Percentiles rank a stretch among this genome's conserved stretches.
phyloP scores from a whole-genome alignment of 2,329 filamentous ascomycete genomes.

The Nothophoma quercina region DNA sequence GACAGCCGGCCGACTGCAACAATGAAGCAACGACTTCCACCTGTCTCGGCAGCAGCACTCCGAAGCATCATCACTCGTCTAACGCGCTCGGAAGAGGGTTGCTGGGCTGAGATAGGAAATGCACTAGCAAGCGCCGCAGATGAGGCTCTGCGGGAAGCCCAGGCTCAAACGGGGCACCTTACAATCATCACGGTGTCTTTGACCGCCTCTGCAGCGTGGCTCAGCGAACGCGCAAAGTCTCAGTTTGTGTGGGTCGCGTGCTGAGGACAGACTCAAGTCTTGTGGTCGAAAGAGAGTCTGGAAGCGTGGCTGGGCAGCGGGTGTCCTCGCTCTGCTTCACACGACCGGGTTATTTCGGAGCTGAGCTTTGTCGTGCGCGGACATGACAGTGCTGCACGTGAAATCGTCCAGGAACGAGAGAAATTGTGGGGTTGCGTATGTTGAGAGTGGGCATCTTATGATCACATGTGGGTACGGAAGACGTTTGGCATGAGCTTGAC shows the following conservation, averaged over 20 bases:
- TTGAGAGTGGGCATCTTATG: conserved; percentile 15
- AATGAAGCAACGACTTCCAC: neutral
- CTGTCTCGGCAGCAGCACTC: conserved; percentile 4
- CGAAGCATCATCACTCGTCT: conserved; percentile 2
- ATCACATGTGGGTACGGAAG: neutral
- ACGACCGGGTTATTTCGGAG: conserved; percentile 16
- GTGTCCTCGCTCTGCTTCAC: conserved; percentile 9
- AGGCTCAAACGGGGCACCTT: conserved; percentile 11
- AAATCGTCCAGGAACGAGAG: conserved; percentile 2
- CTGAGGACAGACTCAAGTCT: conserved; percentile 3
- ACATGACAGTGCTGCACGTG: conserved; percentile 10
- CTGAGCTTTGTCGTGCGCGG: conserved; percentile 14
- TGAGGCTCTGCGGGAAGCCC: conserved; percentile 22
- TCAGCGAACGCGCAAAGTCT: conserved; percentile 14
- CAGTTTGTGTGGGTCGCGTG: conserved; percentile 2
- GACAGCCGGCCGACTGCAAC: neutral
- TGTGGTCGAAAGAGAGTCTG: conserved; percentile 12
- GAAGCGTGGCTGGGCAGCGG: conserved; percentile 17
- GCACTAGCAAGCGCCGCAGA: conserved; percentile 21
- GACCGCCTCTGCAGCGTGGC: conserved; percentile 3
- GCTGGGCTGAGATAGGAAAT: conserved; percentile 7
- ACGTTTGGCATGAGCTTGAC: conserved; percentile 11
- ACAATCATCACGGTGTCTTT: neutral
- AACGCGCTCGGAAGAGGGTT: neutral
- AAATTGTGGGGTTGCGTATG: conserved; percentile 7